These are phyloP conservation scores for Mycena venus DNA, from an alignment of 768 basidiomycete genomes.

Conservation along the genomic window DNA sequence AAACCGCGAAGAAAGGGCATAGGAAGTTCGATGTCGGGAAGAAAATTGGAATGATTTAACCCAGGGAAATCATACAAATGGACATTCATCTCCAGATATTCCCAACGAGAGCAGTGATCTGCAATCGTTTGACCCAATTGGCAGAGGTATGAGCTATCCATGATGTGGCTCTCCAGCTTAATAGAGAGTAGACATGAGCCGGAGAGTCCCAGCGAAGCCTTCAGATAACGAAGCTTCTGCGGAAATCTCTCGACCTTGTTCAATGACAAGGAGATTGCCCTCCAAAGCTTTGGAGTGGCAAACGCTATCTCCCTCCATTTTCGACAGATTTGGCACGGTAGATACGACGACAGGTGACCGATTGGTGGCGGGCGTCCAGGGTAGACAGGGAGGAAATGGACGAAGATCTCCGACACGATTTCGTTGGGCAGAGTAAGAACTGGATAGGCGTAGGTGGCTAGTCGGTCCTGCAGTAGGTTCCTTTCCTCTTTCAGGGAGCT, in stretches of 20 bases:
- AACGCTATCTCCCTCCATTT: conserved; percentile 6
- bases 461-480: not conserved
- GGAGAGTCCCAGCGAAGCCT: not conserved
- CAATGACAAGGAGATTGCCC: not conserved
- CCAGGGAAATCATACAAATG: too few species aligned
- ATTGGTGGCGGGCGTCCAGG: not conserved
- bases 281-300: not conserved
- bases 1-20: not conserved
- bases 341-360: not conserved
- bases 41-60: not conserved
- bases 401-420: not conserved
- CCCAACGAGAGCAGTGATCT: not conserved
- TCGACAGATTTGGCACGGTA: not conserved
- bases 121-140: not conserved
- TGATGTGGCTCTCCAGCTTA: not conserved
- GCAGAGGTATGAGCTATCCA: too few species aligned
- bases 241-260: not conserved
- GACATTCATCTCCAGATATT: not conserved
- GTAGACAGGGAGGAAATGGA: not conserved
- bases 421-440: not conserved
- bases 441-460: conserved; percentile 3
- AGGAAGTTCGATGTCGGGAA: not conserved
- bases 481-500: not conserved
- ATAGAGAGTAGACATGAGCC: not conserved
- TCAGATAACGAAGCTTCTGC: not conserved